Evolutionary conservation across 2,329 filamentous ascomycete genomes (phyloP), one percentile per base, ranked within the genome.

Genomic region (Colletotrichum filicis): DNA sequence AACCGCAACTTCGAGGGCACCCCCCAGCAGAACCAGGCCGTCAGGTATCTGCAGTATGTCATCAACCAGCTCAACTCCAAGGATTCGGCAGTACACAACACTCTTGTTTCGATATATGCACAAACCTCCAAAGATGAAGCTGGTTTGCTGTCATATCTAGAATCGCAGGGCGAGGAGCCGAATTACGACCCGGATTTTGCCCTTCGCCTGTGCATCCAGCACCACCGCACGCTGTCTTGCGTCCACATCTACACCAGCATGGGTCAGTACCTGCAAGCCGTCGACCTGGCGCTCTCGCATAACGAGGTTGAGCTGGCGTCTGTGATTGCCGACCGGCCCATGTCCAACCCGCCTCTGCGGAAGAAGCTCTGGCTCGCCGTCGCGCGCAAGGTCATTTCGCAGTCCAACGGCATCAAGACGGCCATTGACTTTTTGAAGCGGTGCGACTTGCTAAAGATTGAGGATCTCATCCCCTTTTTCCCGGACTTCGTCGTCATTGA

Each of bases 401-500:
- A 95, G 75, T 93, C 92, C 7, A 93, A 93, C 72, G 94, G 95
- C 64, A 98, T 98, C 87, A 98, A 95, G 83, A 90, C 93, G 37
- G 97, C 97, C 2, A 97, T 99, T 76, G 94, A 97, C 74, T 98
- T 99, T 79, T 88, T 98, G 14, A 94, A 95, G 77, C 92, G 95
- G 11, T 98, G 96, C 81, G 95, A 98, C 74, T 88, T 98, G 14
- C 90, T 99, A 61, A 93, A 93, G 75, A 99, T 99, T 75, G 97
- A 99, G 84, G 97, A 99, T 79, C 85, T 99, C 35, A 98, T 99
- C 53, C 97, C 97, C 0, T 98, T 99, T 86, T 99, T 99, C 84
- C 97, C 97, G 0, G 97, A 99, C 81, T 99, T 99, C 80, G 95
- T 98, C 28, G 94, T 98, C 64, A 98, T 99, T 74, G 97, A 99